phyloP scores from a whole-genome alignment of 2,329 filamentous ascomycete genomes.

The Thelonectria rubi region DNA sequence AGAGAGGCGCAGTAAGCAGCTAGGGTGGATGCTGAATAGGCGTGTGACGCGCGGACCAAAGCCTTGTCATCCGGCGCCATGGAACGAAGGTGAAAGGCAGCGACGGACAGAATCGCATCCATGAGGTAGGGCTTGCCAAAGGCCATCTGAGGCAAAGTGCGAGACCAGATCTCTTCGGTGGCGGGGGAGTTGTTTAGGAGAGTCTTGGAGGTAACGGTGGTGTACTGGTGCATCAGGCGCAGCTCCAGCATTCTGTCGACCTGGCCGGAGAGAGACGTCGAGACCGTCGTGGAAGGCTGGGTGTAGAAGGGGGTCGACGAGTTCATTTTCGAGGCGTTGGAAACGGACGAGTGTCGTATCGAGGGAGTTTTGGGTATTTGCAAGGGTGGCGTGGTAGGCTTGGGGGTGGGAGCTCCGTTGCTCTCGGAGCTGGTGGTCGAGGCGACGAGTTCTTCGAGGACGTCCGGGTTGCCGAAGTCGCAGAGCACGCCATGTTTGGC shows the following conservation, averaged over 20 bases:
- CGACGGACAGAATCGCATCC: slow-evolving; percentile 71
- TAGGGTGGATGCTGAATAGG: slow-evolving; percentile 71
- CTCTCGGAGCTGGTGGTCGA: slow-evolving; percentile 47
- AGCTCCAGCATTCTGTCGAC: slow-evolving; percentile 65
- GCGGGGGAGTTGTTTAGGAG: slow-evolving; percentile 62
- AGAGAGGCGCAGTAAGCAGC: slow-evolving; percentile 67
- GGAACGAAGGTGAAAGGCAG: slow-evolving; percentile 69
- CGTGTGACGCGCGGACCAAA: slow-evolving; percentile 69
- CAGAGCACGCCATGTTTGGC: slow-evolving; percentile 72
- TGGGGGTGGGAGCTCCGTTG: slow-evolving; percentile 37
- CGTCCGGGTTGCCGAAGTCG: slow-evolving; percentile 67
- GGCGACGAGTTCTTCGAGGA: slow-evolving; percentile 55
- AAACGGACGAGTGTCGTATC: slow-evolving; percentile 34
- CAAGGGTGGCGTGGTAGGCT: slow-evolving; percentile 33
- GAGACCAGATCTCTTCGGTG: slow-evolving; percentile 67
- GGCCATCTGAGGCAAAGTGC: slow-evolving; percentile 67
- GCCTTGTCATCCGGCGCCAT: slow-evolving; percentile 65
- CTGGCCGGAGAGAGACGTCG: slow-evolving; percentile 47
- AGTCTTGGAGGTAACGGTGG: slow-evolving; percentile 67
- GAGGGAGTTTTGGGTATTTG: slow-evolving; percentile 38
- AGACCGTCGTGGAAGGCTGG: slow-evolving; percentile 41
- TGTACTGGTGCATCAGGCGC: slow-evolving; percentile 72
- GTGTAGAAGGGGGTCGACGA: slow-evolving; percentile 48
- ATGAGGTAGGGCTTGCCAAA: slow-evolving; percentile 69
- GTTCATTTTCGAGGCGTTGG: slow-evolving; percentile 37